phyloP scores from a whole-genome alignment of 164 flowering plant species.

The Liquidambar formosana region DNA sequence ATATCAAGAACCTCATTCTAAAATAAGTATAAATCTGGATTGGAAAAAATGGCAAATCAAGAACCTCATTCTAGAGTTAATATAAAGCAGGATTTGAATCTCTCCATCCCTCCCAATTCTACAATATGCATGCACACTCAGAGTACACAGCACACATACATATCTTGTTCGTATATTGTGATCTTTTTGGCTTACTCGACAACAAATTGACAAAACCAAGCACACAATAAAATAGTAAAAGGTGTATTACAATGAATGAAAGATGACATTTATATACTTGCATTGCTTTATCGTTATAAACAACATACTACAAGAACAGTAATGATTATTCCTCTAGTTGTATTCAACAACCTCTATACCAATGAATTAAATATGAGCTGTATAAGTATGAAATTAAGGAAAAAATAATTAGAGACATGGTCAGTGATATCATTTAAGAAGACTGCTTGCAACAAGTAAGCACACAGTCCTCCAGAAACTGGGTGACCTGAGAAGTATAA shows the following conservation, averaged over 20 bases:
- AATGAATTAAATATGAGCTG: slow-evolving; percentile 12
- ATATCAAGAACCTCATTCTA: no score
- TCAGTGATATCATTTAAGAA: slow-evolving; percentile 12
- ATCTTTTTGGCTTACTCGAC: no score
- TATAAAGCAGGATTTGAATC: no score
- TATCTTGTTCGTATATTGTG: no score
- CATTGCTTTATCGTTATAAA: no score
- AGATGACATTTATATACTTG: neutral
- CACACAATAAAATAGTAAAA: neutral
- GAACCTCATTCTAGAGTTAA: no score
- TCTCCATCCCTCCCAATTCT: no score
- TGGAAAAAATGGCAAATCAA: no score
- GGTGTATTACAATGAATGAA: neutral
- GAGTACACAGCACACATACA: no score
- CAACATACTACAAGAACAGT: neutral
- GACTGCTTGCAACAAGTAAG: slow-evolving; percentile 47
- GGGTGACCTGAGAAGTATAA: slow-evolving; percentile 75
- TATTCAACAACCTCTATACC: slow-evolving; percentile 7
- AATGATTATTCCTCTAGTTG: neutral
- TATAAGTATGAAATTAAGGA: neutral
- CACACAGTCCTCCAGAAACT: slow-evolving; percentile 78
- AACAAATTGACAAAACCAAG: no score
- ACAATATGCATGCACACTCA: no score
- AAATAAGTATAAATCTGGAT: no score
- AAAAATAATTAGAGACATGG: neutral